These are phyloP conservation scores for Salix koriyanagi DNA, from an alignment of 345 rosid species.

Conservation along the genomic window DNA sequence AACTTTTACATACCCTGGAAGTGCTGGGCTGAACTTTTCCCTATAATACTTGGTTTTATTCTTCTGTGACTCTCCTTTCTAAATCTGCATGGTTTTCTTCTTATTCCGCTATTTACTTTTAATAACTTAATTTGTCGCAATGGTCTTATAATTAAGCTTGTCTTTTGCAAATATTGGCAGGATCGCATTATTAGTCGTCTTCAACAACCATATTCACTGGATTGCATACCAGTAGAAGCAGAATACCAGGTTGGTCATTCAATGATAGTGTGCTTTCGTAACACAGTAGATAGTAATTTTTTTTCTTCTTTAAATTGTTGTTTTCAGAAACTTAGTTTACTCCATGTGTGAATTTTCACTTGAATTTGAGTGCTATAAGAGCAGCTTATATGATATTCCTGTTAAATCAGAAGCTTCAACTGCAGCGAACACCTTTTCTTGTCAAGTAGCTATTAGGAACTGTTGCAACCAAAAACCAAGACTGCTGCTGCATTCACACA, in stretches of 20 bases:
- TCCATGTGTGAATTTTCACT: neutral
- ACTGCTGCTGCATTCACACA: neutral
- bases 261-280: neutral
- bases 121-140: neutral
- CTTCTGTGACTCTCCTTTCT: neutral
- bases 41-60: neutral
- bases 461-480: neutral
- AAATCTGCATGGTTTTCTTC: neutral
- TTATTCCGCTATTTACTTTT: neutral
- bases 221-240: slow-evolving; percentile 99
- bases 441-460: neutral
- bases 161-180: slow-evolving; percentile 36
- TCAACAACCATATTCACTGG: slow-evolving; percentile 95
- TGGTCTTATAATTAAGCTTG: neutral
- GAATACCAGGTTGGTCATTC: slow-evolving; percentile 74
- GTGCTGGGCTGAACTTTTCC: neutral
- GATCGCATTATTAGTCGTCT: slow-evolving; percentile 98
- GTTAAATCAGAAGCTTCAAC: neutral
- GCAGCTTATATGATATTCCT: neutral
- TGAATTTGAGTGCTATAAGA: neutral
- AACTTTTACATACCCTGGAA: neutral
- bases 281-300: neutral
- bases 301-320: neutral
- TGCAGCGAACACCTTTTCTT: neutral
- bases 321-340: neutral